phyloP scores from a whole-genome alignment of 2,329 filamentous ascomycete species.

The Ophiostoma tasmaniense region DNA sequence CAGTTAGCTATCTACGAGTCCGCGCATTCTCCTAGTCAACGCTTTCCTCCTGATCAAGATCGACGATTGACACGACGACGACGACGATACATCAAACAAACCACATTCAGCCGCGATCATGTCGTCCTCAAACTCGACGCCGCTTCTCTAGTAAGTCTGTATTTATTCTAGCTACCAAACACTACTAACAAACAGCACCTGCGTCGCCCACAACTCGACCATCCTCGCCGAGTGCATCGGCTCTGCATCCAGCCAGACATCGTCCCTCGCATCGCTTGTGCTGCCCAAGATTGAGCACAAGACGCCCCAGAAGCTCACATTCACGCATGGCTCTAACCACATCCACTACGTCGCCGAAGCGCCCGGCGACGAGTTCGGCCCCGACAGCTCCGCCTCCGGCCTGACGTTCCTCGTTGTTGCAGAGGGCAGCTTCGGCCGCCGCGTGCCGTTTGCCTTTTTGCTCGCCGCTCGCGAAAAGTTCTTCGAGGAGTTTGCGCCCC shows the following conservation, averaged over 20 bases:
- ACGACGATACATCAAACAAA: background rate
- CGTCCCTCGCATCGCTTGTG: conserved; percentile 83
- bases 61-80: background rate
- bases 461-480: conserved; percentile 87
- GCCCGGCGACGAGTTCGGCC: conserved; percentile 53
- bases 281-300: conserved; percentile 88
- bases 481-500: conserved; percentile 58
- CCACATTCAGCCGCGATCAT: background rate
- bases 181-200: conserved; percentile 51
- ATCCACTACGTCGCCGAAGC: conserved; percentile 93
- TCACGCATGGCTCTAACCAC: conserved; percentile 83
- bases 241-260: conserved; percentile 72
- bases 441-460: conserved; percentile 87
- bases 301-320: conserved; percentile 78
- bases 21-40: background rate
- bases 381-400: conserved; percentile 49
- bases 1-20: background rate
- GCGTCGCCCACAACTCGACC: conserved; percentile 87
- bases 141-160: conserved; percentile 20
- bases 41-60: background rate
- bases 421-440: conserved; percentile 69
- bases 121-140: conserved; percentile 11
- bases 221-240: conserved; percentile 91
- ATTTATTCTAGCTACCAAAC: background rate
- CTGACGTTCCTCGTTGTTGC: conserved; percentile 90